A percentile compares a stretch with the other conserved stretches of the same genome.
Evolutionary conservation across 2,329 filamentous ascomycete species (phyloP).

Genomic region (Xylaria sp.): DNA sequence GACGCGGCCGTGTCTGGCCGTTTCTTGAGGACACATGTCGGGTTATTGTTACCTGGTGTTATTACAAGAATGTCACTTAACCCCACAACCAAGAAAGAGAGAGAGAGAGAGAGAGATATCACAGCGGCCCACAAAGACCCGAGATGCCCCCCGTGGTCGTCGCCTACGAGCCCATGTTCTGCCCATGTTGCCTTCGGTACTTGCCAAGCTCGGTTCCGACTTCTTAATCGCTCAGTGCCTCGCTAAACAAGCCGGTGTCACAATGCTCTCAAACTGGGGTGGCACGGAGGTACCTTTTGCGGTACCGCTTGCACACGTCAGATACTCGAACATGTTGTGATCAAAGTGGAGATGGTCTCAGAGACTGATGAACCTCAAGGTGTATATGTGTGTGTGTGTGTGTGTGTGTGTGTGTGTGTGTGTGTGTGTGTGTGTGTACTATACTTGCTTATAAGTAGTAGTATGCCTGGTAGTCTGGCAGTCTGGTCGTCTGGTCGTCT

Average conservation of each 20-base stretch:
- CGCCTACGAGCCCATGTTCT: slow-evolving; percentile 6
- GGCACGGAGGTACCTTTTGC: slow-evolving; percentile 24
- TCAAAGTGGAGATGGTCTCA: slow-evolving; percentile 22
- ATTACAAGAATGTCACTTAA: background rate
- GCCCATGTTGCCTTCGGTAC: slow-evolving; percentile 7
- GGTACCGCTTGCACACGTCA: slow-evolving; percentile 31
- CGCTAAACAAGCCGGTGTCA: slow-evolving; percentile 30
- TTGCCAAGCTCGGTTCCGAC: slow-evolving; percentile 36
- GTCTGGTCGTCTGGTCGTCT: slow-evolving; percentile 17
- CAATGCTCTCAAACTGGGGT: slow-evolving; percentile 31
- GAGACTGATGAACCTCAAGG: slow-evolving; percentile 16
- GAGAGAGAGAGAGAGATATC: no score
- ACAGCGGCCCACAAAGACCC: slow-evolving; percentile 2
- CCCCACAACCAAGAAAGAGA: slow-evolving; percentile 14
- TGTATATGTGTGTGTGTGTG: background rate
- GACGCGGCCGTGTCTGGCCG: slow-evolving; percentile 15
- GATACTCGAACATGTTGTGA: slow-evolving; percentile 31
- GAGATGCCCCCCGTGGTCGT: slow-evolving; percentile 13
- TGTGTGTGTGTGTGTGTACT: no score
- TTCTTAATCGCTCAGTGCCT: slow-evolving; percentile 25
- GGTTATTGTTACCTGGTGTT: background rate
- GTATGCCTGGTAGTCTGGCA: no score
- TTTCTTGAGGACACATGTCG: slow-evolving; percentile 13
- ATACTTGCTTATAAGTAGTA: no score
- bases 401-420: no score